These are phyloP conservation scores for Syncephalis fuscata DNA, from an alignment of 371 early-diverging fungal genomes.

Conservation along the genomic window DNA sequence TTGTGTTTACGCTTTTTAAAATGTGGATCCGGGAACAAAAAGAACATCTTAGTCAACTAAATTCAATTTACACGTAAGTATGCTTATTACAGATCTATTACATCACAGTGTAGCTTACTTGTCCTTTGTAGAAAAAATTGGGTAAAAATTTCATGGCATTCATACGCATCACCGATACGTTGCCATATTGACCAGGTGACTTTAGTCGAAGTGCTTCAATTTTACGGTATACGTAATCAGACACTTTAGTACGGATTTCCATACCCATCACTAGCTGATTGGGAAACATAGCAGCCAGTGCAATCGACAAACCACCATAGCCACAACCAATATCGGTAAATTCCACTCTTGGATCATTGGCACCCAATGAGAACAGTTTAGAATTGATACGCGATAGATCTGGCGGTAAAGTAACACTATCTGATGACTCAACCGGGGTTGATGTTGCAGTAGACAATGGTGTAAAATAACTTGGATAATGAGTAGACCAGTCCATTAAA, in stretches of 20 bases:
- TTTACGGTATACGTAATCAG: slow-evolving; percentile 81
- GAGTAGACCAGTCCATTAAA: slow-evolving; percentile 76
- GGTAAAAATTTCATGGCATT: slow-evolving; percentile 99
- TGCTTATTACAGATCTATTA: no score
- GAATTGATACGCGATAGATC: background rate
- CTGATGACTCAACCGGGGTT: background rate
- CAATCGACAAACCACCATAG: slow-evolving; percentile 91
- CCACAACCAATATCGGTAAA: slow-evolving; percentile 99
- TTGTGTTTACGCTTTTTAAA: slow-evolving; percentile 99
- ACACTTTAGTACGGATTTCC: slow-evolving; percentile 97
- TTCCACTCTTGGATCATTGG: slow-evolving; percentile 37
- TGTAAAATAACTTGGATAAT: slow-evolving; percentile 64
- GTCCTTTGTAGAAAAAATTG: slow-evolving; percentile 93
- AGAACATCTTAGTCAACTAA: slow-evolving; percentile 92
- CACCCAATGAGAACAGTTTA: background rate
- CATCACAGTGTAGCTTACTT: slow-evolving; percentile 20
- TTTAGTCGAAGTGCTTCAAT: slow-evolving; percentile 77
- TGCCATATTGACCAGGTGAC: slow-evolving; percentile 75
- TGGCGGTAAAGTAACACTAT: background rate
- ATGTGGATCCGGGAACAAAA: slow-evolving; percentile 98
- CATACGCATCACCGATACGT: slow-evolving; percentile 90
- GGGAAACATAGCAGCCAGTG: slow-evolving; percentile 80
- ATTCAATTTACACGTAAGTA: no score
- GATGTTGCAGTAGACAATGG: slow-evolving; percentile 1
- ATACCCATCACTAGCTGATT: slow-evolving; percentile 87